phyloP scores from a whole-genome alignment of 2,329 filamentous ascomycete species.

The Zymoseptoria pseudotritici region DNA sequence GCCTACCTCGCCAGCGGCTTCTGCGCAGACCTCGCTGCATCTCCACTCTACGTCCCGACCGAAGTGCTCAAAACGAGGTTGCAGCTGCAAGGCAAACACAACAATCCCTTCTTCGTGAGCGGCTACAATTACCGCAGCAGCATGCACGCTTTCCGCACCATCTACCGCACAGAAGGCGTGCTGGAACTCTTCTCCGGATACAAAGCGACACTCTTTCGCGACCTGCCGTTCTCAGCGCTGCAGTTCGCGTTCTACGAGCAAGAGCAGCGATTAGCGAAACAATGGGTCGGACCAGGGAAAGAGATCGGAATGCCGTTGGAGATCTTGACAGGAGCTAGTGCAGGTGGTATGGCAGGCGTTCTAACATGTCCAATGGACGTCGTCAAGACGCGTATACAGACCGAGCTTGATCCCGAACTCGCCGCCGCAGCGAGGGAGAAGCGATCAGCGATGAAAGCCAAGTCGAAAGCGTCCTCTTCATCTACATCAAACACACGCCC shows the following conservation, averaged over 20 bases:
- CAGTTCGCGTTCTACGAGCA: constrained; percentile 99
- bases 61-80: constrained; percentile 97
- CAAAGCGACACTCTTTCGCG: constrained; percentile 88
- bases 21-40: constrained; percentile 83
- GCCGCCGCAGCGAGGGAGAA: constrained; percentile 25
- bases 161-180: constrained; percentile 73
- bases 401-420: constrained; percentile 61
- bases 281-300: constrained; percentile 62
- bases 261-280: constrained; percentile 71
- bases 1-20: constrained; percentile 88
- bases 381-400: constrained; percentile 94
- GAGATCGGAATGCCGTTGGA: constrained; percentile 83
- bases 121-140: constrained; percentile 95
- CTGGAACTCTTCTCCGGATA: constrained; percentile 92
- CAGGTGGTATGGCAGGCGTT: constrained; percentile 86
- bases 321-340: constrained; percentile 78
- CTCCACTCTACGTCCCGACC: constrained; percentile 88
- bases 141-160: constrained; percentile 75
- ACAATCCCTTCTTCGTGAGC: constrained; percentile 87
- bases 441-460: constrained; percentile 10
- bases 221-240: constrained; percentile 89
- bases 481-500: constrained; percentile 4
- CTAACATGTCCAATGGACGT: constrained; percentile 95
- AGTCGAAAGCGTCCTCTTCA: background rate
- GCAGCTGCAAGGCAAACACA: constrained; percentile 88